These are phyloP conservation scores for Rhipidocladum racemiflorum DNA, from an alignment of 176 grass and related monocot genomes.

Conservation along the genomic window DNA sequence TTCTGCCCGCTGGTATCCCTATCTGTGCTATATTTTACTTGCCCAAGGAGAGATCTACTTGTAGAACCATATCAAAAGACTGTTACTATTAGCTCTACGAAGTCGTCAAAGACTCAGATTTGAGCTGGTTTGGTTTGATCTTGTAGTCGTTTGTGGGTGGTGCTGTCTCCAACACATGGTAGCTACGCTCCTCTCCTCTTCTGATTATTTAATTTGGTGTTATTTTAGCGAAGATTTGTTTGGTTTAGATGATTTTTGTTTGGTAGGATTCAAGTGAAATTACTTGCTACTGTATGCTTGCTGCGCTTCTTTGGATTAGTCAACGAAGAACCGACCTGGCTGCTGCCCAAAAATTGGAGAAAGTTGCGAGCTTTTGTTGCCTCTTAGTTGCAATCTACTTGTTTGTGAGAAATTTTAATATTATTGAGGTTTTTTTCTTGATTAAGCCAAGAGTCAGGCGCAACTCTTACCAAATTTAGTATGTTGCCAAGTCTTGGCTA, in stretches of 20 bases:
- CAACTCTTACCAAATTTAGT: background rate
- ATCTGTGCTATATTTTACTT: slow-evolving; percentile 44
- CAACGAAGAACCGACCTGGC: background rate
- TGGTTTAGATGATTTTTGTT: background rate
- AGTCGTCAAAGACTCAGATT: slow-evolving; percentile 21
- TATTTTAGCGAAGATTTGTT: background rate
- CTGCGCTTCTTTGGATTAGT: background rate
- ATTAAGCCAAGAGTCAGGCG: background rate
- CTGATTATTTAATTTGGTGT: slow-evolving; percentile 11
- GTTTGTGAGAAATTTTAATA: background rate
- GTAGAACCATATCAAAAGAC: slow-evolving; percentile 12
- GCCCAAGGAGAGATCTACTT: slow-evolving; percentile 47
- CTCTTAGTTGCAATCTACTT: background rate
- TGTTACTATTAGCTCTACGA: slow-evolving; percentile 17
- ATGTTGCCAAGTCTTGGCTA: background rate
- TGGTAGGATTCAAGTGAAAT: background rate
- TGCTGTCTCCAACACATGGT: slow-evolving; percentile 35
- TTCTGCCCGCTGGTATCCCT: slow-evolving; percentile 5
- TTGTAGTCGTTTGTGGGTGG: slow-evolving; percentile 21
- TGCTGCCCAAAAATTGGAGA: background rate
- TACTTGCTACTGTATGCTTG: background rate
- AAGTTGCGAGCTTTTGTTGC: slow-evolving; percentile 6
- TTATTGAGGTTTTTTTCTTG: background rate
- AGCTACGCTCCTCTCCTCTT: slow-evolving; percentile 21
- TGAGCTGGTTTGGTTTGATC: slow-evolving; percentile 8